These are phyloP conservation scores for Trypanosoma platydactyli DNA, from an alignment of 208 protist genomes.

Conservation along the genomic window DNA sequence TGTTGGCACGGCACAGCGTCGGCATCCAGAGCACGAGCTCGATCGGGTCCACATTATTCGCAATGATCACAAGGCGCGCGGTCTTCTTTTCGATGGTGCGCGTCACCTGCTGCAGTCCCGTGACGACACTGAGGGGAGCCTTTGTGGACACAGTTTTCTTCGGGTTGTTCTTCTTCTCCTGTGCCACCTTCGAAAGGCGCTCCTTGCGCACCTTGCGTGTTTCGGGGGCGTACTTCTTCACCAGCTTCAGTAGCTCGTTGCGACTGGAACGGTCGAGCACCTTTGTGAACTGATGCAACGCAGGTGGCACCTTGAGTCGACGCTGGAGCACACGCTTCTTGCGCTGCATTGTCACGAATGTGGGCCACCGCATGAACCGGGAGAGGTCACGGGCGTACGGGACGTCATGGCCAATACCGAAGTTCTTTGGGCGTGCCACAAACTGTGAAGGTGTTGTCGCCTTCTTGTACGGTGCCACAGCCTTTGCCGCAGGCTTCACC, in stretches of 20 bases:
- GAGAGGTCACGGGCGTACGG: slow-evolving; percentile 95
- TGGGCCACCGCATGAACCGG: slow-evolving; percentile 98
- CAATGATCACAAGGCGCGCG: slow-evolving; percentile 99
- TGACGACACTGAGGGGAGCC: slow-evolving; percentile 92
- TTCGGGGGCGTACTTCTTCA: slow-evolving; percentile 99
- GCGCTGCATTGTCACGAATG: slow-evolving; percentile 98
- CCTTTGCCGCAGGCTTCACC: slow-evolving; percentile 57
- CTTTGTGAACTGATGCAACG: slow-evolving; percentile 91
- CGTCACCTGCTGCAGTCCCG: slow-evolving; percentile 98
- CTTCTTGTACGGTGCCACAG: slow-evolving; percentile 84
- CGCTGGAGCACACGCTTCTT: slow-evolving; percentile 97
- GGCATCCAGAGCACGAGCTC: slow-evolving; percentile 99
- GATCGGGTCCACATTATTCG: slow-evolving; percentile 99
- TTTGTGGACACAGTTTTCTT: slow-evolving; percentile 82
- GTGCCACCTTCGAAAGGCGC: slow-evolving; percentile 91
- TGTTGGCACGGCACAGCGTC: slow-evolving; percentile 98
- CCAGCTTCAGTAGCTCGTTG: slow-evolving; percentile 97
- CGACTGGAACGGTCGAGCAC: slow-evolving; percentile 93
- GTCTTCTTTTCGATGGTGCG: slow-evolving; percentile 98
- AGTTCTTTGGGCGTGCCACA: slow-evolving; percentile 85
- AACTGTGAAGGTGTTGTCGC: slow-evolving; percentile 55
- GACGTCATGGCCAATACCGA: slow-evolving; percentile 93
- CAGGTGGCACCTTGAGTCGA: slow-evolving; percentile 96
- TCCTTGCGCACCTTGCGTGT: slow-evolving; percentile 94
- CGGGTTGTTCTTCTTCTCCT: slow-evolving; percentile 91